Base-by-base conservation (phyloP, 2,329 filamentous ascomycete genomes). In the Talaromyces sp. region DNA sequence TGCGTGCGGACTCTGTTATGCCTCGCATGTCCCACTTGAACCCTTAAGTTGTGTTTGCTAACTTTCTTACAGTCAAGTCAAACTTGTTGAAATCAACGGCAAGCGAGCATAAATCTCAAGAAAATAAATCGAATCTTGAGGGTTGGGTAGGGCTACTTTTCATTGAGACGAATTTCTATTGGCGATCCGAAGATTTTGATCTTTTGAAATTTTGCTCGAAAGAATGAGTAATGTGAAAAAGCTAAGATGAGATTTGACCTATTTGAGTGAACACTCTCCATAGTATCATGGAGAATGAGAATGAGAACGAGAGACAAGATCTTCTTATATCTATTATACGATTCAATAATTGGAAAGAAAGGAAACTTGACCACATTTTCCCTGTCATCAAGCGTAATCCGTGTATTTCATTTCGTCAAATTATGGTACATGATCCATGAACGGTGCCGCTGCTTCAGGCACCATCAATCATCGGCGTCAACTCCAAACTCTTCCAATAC, bases 71-170 rank as follows among this genome's bases (percentile, higher is more conserved):
- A 89, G 86, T 72, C 85, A 89, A 64, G 85, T 89, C 63, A 78
- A 87, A 73, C 82, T 89, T 64, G 84, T 87, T 75, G 80, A 76
- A 52, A 83, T 89, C 77, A 80, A 82, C 72, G 71, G 71, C 59
- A 60, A 60, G 41, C 48, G 33, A 28, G 59, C 55, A 9, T 55
- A 56, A 53, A 25, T 8, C n/a, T 25, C n/a, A 33, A n/a, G 10
- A 7, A 21, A 33, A 15, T 5, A 21, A 7, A 19, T 13, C 6
- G 17, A 48, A 19, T 3, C 6, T 8, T n/a, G 25, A 17, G 33
- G 33, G n/a, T n/a, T n/a, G n/a, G n/a, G n/a, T n/a, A n/a, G n/a
- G n/a, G n/a, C n/a, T n/a, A n/a, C n/a, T n/a, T n/a, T n/a, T n/a
- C n/a, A n/a, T n/a, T n/a, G n/a, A n/a, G n/a, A n/a, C n/a, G n/a